Base-by-base conservation (phyloP, 2,329 filamentous ascomycete genomes). In the Penicillium sp. region DNA sequence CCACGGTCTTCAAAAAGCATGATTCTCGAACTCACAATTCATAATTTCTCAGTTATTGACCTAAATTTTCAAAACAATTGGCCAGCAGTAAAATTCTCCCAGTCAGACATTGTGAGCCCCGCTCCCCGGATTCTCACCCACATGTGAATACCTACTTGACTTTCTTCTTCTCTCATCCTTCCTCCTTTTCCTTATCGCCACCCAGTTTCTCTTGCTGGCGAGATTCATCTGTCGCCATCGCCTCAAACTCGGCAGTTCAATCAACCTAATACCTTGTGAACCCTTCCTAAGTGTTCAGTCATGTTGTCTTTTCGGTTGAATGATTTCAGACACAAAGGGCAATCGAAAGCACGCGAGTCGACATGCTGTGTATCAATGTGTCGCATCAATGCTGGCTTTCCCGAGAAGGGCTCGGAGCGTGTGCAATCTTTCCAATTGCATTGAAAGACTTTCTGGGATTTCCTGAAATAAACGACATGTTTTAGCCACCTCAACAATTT, bases 221-320 rank as follows among this genome's bases (percentile, higher is more conserved):
- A n/a, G n/a, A n/a, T n/a, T n/a, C 24, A 2, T 27, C 24, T 27
- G 7, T 27, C 24, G 4, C 11, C 21, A 13, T 36, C 34, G 18
- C 24, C 22, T 3, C n/a, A 9, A 6, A 9, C 16, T 48, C 8
- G 18, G 39, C 24, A 27, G 24, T 27, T 27, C 24, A 7, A 13
- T 44, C n/a, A 14, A 18, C 16, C 13, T 27, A 24, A 22, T 31
- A 32, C 40, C 29, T n/a, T 18, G 13, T 44, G 39, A n/a, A 50
- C 48, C 31, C 18, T 36, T 18, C 27, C 27, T 24, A 3, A 18
- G n/a, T 44, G 48, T n/a, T 50, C 48, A 8, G 11, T 21, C 48
- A 50, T n/a, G 10, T 50, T 50, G 4, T 50, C 48, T 27, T 29
- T 50, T 11, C 40, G 48, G 43, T 43, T 44, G 21, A 50, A 44